phyloP scores from a whole-genome alignment of 2,329 filamentous ascomycete species.

The Neofusicoccum kwambonambiense region DNA sequence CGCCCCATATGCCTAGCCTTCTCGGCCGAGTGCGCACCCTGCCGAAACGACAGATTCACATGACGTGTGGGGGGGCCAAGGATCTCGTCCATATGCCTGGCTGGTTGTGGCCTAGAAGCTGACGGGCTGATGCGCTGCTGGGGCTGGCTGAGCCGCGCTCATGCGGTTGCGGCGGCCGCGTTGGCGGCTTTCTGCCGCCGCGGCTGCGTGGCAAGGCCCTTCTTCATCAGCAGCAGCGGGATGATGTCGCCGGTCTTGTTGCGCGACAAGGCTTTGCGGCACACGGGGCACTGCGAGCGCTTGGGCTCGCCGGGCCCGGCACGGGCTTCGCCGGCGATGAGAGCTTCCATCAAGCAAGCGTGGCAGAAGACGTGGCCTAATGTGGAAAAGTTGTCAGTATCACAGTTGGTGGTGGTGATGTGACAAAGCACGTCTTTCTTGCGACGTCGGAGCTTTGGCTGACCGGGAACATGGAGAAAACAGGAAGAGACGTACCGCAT shows the following conservation, averaged over 20 bases:
- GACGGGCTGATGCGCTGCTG: neutral
- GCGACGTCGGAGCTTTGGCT: neutral
- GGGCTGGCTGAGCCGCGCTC: neutral
- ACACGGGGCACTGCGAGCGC: constrained; percentile 48
- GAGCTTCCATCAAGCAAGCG: constrained; percentile 60
- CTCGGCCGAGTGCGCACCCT: too few species aligned
- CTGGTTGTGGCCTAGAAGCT: neutral
- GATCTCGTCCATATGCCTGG: too few species aligned
- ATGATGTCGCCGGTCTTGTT: constrained; percentile 43
- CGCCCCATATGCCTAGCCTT: too few species aligned
- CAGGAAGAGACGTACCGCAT: constrained; percentile 52
- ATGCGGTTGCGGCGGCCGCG: neutral
- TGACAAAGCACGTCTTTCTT: neutral
- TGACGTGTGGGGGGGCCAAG: too few species aligned
- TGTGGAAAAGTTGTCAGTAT: neutral
- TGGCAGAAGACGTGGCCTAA: constrained; percentile 66
- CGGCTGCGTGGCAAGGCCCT: constrained; percentile 9
- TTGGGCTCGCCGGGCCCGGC: constrained; percentile 43
- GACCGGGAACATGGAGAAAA: neutral
- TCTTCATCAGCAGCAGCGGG: constrained; percentile 10
- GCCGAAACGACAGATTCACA: too few species aligned
- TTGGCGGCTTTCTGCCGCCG: neutral
- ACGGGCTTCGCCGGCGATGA: constrained; percentile 56
- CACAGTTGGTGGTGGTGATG: neutral
- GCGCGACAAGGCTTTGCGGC: constrained; percentile 44